These are phyloP conservation scores for Skeletonema potamos DNA, from an alignment of 108 stramenopile species.

Conservation along the genomic window DNA sequence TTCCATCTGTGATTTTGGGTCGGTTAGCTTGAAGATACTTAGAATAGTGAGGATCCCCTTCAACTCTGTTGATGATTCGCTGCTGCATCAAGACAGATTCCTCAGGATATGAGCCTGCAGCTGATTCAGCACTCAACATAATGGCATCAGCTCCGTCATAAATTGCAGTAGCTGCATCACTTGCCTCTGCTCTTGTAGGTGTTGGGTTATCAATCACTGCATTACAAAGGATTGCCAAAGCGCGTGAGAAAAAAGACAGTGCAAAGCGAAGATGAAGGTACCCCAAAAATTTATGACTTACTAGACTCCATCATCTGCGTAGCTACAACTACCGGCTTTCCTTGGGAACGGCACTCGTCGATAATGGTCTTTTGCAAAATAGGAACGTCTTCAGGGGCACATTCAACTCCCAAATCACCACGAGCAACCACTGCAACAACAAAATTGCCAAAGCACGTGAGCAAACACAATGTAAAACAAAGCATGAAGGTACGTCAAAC, in stretches of 20 bases:
- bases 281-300: constrained; percentile 58
- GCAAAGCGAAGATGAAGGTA: not conserved
- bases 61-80: constrained; percentile 80
- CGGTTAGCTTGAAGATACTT: constrained; percentile 45
- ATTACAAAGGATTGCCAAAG: too few relatives aligned
- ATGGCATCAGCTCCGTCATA: constrained; percentile 98
- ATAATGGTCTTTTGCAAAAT: constrained; percentile 95
- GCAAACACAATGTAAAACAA: not conserved
- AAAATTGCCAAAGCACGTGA: not conserved
- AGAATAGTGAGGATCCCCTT: constrained; percentile 82
- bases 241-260: not conserved
- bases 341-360: constrained; percentile 84
- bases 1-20: constrained; percentile 54
- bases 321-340: constrained; percentile 96
- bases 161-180: constrained; percentile 98
- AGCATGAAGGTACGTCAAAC: constrained; percentile 20
- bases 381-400: constrained; percentile 90
- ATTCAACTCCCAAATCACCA: constrained; percentile 91
- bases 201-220: constrained; percentile 75
- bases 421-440: constrained; percentile 54
- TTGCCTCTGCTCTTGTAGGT: constrained; percentile 98
- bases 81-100: constrained; percentile 93
- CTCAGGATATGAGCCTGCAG: constrained; percentile 96
- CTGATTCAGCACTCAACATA: constrained; percentile 98
- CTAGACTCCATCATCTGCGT: constrained; percentile 99